phyloP scores from a whole-genome alignment of 1,139 yeast species.

The Meyerozyma guilliermondii region DNA sequence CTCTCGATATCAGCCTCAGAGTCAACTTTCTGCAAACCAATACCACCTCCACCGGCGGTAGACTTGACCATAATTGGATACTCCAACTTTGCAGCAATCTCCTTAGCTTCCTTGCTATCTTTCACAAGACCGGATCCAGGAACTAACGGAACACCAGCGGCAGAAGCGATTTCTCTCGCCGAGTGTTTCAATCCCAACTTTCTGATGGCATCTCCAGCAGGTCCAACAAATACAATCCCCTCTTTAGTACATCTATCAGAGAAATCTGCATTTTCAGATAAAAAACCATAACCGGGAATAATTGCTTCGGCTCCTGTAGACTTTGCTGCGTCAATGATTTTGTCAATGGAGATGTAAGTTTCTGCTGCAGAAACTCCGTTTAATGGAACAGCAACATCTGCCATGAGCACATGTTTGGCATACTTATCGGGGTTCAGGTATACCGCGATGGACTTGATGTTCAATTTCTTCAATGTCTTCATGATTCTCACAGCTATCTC shows the following conservation, averaged over 20 bases:
- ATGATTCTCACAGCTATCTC: constrained; percentile 95
- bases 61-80: constrained; percentile 96
- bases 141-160: constrained; percentile 88
- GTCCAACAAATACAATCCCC: constrained; percentile 91
- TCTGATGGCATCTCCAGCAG: constrained; percentile 88
- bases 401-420: constrained; percentile 76
- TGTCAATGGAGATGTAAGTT: constrained; percentile 80
- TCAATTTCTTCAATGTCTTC: constrained; percentile 75
- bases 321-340: constrained; percentile 81
- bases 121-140: constrained; percentile 88
- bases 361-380: constrained; percentile 84
- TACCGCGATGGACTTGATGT: constrained; percentile 77
- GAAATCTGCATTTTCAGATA: constrained; percentile 94
- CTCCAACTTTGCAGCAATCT: constrained; percentile 70
- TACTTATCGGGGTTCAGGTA: constrained; percentile 88
- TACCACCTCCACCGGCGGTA: constrained; percentile 99
- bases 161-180: constrained; percentile 86
- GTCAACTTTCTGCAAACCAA: constrained; percentile 91
- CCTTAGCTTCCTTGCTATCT: constrained; percentile 66
- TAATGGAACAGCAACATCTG: constrained; percentile 77
- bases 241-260: constrained; percentile 80
- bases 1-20: constrained; percentile 71
- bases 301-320: constrained; percentile 83
- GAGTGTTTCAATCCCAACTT: constrained; percentile 90
- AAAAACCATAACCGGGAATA: constrained; percentile 95